Evolutionary conservation across 1,139 yeast genomes (phyloP).

Genomic region (Hyphopichia pseudoburtonii): DNA sequence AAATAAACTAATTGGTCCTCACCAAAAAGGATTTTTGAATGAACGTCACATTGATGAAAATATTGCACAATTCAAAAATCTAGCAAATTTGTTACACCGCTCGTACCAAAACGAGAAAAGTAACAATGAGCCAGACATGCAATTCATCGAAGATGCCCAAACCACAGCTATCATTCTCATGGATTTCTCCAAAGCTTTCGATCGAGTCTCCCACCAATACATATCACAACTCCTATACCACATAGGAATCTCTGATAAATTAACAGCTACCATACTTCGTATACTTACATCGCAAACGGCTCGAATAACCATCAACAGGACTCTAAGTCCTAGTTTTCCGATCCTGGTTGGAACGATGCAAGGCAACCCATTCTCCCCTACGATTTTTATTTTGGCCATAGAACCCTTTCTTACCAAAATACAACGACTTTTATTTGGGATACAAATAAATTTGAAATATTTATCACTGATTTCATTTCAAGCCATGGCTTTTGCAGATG

Average conservation of each 20-base stretch:
- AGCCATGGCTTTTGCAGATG: not conserved
- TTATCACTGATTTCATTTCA: not conserved
- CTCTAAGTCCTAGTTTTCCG: not conserved
- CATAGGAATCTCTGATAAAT: not conserved
- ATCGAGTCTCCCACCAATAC: not conserved
- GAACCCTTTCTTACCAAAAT: not conserved
- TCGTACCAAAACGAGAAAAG: not conserved
- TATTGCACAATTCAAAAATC: not conserved
- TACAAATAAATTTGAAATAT: no score
- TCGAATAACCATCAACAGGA: not conserved
- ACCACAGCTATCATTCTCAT: not conserved
- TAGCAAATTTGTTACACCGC: not conserved
- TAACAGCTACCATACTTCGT: not conserved
- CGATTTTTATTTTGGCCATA: not conserved
- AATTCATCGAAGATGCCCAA: not conserved
- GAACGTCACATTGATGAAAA: not conserved
- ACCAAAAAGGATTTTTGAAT: not conserved
- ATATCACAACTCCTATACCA: not conserved
- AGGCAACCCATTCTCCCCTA: not conserved
- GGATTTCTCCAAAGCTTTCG: not conserved
- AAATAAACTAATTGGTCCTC: not conserved
- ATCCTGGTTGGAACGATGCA: not conserved
- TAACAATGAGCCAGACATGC: not conserved
- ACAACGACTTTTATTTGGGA: not conserved
- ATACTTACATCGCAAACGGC: not conserved